A percentile compares a stretch with the other conserved stretches of the same genome.
phyloP scores from a whole-genome alignment of 768 basidiomycete species.

The Agaricus blazei region DNA sequence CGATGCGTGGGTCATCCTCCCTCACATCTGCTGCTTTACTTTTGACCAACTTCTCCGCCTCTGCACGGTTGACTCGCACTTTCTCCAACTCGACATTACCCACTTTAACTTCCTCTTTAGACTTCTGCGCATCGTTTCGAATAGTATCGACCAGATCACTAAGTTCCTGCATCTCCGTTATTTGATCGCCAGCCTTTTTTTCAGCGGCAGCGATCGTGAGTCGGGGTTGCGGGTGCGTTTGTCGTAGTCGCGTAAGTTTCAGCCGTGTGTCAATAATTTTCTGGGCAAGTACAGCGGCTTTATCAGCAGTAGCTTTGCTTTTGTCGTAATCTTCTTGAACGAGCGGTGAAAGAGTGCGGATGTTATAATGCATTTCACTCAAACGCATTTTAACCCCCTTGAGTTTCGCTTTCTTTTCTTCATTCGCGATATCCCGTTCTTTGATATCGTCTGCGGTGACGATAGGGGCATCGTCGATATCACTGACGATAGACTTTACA shows the following conservation, averaged over 20 bases:
- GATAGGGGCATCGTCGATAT: conserved; percentile 76
- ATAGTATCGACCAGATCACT: conserved; percentile 58
- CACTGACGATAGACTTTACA: conserved; percentile 79
- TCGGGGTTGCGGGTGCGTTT: conserved; percentile 75
- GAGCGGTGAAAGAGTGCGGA: conserved; percentile 56
- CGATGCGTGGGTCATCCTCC: conserved; percentile 59
- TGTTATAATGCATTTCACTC: conserved; percentile 56
- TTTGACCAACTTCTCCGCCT: conserved; percentile 65
- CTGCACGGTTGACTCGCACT: conserved; percentile 55
- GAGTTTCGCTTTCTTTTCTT: conserved; percentile 64
- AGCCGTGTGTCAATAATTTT: conserved; percentile 83
- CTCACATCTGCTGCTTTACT: conserved; percentile 39
- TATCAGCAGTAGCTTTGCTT: conserved; percentile 45
- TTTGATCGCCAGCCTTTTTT: conserved; percentile 67
- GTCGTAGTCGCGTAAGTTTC: conserved; percentile 72
- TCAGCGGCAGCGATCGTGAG: conserved; percentile 74
- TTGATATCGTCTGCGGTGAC: conserved; percentile 80
- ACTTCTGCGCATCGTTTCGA: conserved; percentile 42
- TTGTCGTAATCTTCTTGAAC: conserved; percentile 68
- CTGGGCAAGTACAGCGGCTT: conserved; percentile 58
- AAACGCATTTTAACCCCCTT: conserved; percentile 62
- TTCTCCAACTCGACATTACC: conserved; percentile 52
- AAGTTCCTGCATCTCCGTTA: conserved; percentile 73
- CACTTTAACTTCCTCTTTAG: conserved; percentile 60
- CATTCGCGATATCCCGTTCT: conserved; percentile 52